These are phyloP conservation scores for Kwoniella dendrophila DNA, from an alignment of 768 basidiomycete genomes.

Conservation along the genomic window DNA sequence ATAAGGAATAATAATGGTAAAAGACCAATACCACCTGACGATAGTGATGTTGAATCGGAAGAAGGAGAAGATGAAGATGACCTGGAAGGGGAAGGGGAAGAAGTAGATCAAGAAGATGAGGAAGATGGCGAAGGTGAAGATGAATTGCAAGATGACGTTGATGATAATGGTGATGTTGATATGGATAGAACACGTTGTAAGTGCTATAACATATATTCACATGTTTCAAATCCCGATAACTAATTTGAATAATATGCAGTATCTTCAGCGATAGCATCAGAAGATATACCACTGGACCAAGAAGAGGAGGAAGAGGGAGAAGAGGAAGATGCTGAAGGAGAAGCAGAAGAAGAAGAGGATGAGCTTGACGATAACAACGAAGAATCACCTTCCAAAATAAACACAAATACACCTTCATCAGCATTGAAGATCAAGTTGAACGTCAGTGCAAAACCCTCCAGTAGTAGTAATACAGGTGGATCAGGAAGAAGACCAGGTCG, in stretches of 20 bases:
- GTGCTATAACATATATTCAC: not conserved
- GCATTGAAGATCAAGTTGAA: constrained; percentile 38
- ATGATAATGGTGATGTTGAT: constrained; percentile 14
- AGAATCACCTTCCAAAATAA: constrained; percentile 2
- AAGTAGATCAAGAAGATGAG: constrained; percentile 21
- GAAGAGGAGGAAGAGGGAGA: constrained; percentile 7
- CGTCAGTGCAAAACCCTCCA: constrained; percentile 7
- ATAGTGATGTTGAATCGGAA: constrained; percentile 21
- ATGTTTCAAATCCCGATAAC: not conserved
- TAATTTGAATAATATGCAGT: constrained; percentile 7
- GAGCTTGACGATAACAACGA: constrained; percentile 18
- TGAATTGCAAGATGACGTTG: too few relatives aligned
- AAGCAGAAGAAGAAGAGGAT: constrained; percentile 22
- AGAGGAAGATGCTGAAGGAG: constrained; percentile 9
- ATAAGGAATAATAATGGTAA: not conserved
- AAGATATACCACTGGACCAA: constrained; percentile 15
- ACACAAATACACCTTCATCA: constrained; percentile 8
- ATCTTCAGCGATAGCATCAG: constrained; percentile 12
- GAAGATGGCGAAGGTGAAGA: constrained; percentile 17
- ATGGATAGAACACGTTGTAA: constrained; percentile 22
- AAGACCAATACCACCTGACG: constrained; percentile 7
- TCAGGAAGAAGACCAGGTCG: constrained; percentile 21
- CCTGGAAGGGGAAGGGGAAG: constrained; percentile 28
- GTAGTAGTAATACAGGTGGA: not conserved
- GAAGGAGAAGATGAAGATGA: constrained; percentile 18